Evolutionary conservation across 2,329 filamentous ascomycete species (phyloP), one percentile per base, ranked within the genome.

Genomic region (Aspergillus latus): DNA sequence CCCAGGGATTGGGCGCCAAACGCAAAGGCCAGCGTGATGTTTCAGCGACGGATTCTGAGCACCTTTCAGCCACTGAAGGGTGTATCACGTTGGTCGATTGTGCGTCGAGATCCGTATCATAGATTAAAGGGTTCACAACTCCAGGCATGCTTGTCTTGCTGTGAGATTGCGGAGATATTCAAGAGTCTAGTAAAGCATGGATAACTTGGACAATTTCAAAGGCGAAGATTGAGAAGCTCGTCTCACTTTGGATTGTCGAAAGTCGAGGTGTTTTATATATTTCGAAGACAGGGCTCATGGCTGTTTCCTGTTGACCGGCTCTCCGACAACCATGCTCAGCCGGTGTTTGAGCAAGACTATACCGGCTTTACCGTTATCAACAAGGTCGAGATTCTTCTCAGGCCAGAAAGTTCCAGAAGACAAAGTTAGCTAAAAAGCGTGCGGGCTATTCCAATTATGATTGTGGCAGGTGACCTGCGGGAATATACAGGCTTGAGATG

Each of bases 1-100:
- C 66, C 74, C 73, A 77, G 13, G 62, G 62, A 34, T 65, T 70
- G 62, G 68, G 73, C 1, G 71, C 69, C 34, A 72, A 57, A 44
- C 72, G 69, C 37, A 75, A 52, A 26, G 66, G 56, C 28, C 36
- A 43, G 32, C 47, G 59, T 26, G 57, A 52, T 32, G 55, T 51
- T 10, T 21, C 29, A 6, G 60, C 32, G 5, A 61, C 42, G 32
- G 54, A 44, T n/a, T 58, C 45, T 10, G 62, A 46, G 2, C 59
- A 11, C n/a, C 42, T 54, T 13, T 15, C 55, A 26, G 54, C 45
- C 36, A 62, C 60, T 26, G 50, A 16, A 13, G 44, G 29, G 10
- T 56, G 59, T 34, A 62, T 52, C 16, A 26, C 42, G 15, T 28
- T 43, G 21, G n/a, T 11, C 2, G 34, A 6, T 15, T 40, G 21